phyloP scores from a whole-genome alignment of 2,329 filamentous ascomycete species.

The Alternaria ventricosa region DNA sequence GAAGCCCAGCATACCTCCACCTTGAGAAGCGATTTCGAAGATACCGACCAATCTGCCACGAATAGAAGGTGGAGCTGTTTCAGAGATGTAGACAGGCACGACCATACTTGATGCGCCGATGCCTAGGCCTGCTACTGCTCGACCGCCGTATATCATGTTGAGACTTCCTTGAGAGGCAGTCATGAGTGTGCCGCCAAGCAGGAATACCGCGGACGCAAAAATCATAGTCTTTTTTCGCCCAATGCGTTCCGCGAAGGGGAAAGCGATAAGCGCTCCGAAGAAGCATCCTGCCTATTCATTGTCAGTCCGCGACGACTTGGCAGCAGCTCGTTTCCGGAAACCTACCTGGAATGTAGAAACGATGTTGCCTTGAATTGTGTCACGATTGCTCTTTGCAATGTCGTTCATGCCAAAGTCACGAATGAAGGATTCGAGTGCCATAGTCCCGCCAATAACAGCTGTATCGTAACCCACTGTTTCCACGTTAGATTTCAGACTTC shows the following conservation, averaged over 20 bases:
- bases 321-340: neutral
- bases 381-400: conserved; percentile 37
- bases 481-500: neutral
- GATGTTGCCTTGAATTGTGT: conserved; percentile 50
- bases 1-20: conserved; percentile 60
- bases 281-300: conserved; percentile 40
- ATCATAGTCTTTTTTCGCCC: conserved; percentile 59
- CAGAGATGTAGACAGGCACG: conserved; percentile 50
- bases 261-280: conserved; percentile 50
- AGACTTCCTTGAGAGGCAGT: conserved; percentile 46
- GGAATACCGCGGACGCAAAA: conserved; percentile 53
- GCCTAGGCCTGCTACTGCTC: conserved; percentile 48
- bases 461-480: conserved; percentile 43
- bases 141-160: conserved; percentile 46
- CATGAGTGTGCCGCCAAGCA: conserved; percentile 51
- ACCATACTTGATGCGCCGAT: conserved; percentile 48
- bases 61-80: conserved; percentile 64
- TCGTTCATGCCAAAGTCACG: conserved; percentile 44
- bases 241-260: conserved; percentile 57
- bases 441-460: conserved; percentile 50
- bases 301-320: neutral
- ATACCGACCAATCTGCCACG: conserved; percentile 70
- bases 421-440: conserved; percentile 49
- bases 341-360: conserved; percentile 47
- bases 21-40: conserved; percentile 71